Base-by-base conservation (phyloP, 768 basidiomycete species). In the Serendipita sp. region DNA sequence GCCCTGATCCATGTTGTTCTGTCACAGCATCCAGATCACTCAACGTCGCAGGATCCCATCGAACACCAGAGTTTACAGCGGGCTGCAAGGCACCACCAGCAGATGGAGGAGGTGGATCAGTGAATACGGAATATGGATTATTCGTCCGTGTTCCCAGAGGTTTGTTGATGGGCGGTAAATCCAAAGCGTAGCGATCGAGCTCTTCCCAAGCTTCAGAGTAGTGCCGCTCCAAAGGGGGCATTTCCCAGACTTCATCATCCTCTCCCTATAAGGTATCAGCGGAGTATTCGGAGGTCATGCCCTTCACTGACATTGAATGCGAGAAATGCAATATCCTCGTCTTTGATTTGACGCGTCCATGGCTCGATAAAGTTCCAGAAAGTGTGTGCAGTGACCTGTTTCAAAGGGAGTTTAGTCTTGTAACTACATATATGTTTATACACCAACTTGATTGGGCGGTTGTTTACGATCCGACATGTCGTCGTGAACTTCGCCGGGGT, bases 161-260 rank as follows among this genome's bases (percentile, higher is more conserved):
- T 78, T 77, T 5, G 77, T 79, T 48, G 54, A 35, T 8, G 2
- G 48, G n/a, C 18, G 66, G 18, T 46, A 34, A 34, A 41, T 37
- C 18, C 51, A 44, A 58, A 67, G 45, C 56, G n/a, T 28, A 60
- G 16, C 56, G 56, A 72, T 99, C 95, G 71, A 91, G 85, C 70
- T 96, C 92, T 67, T 94, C 94, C 94, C 95, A 99, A 0, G 86
- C 79, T 63, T 95, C 89, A 38, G 83, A 76, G 70, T 97, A 99
- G 74, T 95, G 93, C 68, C 85, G 79, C 24, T 86, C 95, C 0
- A 96, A 80, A 65, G 86, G 83, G 34, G 95, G 95, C 75, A 94
- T 83, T 38, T 91, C 74, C 70, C 83, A 96, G 0, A 91, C 87
- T 65, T 92, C 89, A 7, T 89, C 78, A 67, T 96, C 93, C 70